Conservation (phyloP, 352 stramenopile species). For the Achlya hypogyna region DNA sequence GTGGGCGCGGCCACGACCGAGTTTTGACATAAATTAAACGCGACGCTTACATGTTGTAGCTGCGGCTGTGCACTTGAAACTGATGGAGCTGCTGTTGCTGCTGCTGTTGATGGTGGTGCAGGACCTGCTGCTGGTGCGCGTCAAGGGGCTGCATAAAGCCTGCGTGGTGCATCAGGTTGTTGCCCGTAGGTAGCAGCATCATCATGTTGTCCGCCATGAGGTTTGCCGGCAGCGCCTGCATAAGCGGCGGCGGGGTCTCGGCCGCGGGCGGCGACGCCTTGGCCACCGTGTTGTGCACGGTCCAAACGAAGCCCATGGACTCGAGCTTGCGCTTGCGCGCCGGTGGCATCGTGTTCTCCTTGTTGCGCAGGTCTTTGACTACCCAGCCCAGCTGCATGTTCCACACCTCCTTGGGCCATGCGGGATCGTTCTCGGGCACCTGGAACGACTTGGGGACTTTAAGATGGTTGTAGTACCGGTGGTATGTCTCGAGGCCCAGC, state of each 20-base stretch:
- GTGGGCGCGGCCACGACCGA: constrained; percentile 19
- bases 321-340: background rate
- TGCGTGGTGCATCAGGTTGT: background rate
- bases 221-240: background rate
- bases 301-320: constrained; percentile 3
- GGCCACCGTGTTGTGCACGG: background rate
- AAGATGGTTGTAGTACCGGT: constrained; percentile 23
- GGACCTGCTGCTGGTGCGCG: background rate
- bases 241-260: background rate
- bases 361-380: constrained; percentile 5
- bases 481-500: constrained; percentile 18
- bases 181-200: background rate
- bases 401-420: constrained; percentile 8
- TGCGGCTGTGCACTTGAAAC: constrained; percentile 3
- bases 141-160: background rate
- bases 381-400: constrained; percentile 5
- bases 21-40: background rate
- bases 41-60: background rate
- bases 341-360: background rate
- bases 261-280: background rate
- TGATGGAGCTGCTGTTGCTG: background rate
- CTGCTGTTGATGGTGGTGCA: background rate
- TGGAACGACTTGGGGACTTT: constrained; percentile 22
- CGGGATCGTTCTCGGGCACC: constrained; percentile 25
- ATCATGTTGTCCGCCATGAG: constrained; percentile 1